These are phyloP conservation scores for Tetradesmus obliquus DNA, from an alignment of 139 green algal species.

Conservation along the genomic window DNA sequence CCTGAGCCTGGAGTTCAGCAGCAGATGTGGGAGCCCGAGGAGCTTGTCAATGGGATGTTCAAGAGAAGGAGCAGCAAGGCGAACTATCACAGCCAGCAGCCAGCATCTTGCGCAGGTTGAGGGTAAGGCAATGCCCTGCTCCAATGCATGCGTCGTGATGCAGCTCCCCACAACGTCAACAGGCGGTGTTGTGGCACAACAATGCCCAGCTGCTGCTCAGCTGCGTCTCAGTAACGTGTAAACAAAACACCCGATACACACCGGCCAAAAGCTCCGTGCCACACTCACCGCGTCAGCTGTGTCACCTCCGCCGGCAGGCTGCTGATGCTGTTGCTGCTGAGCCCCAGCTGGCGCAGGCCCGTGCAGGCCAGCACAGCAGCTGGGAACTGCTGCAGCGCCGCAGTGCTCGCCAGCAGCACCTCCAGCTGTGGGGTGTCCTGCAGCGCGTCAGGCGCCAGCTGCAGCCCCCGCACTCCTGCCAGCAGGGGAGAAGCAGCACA, in stretches of 20 bases:
- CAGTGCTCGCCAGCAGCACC: not conserved
- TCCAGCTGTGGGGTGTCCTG: constrained; percentile 37
- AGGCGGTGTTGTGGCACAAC: not conserved
- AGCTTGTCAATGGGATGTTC: too few species aligned
- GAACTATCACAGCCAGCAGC: too few species aligned
- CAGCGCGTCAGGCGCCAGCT: constrained; percentile 25
- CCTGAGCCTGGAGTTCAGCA: too few species aligned
- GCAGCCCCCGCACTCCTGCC: constrained; percentile 13
- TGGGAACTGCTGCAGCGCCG: constrained; percentile 38
- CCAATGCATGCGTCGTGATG: too few species aligned
- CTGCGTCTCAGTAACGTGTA: too few species aligned
- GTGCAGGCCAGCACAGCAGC: constrained; percentile 30
- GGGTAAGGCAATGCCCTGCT: too few species aligned
- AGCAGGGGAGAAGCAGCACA: not conserved
- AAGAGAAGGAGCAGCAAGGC: too few species aligned
- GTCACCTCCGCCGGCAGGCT: constrained; percentile 50
- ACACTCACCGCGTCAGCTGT: constrained; percentile 42
- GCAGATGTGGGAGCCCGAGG: too few species aligned
- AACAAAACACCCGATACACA: not conserved
- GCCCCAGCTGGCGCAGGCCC: constrained; percentile 46
- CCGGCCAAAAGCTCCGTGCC: not conserved
- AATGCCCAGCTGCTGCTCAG: not conserved
- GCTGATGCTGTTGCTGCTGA: constrained; percentile 53
- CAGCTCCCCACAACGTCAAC: too few species aligned
- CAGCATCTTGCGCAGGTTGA: too few species aligned